These are phyloP conservation scores for Rhazya stricta DNA, from an alignment of 257 asterid species.

Conservation along the genomic window DNA sequence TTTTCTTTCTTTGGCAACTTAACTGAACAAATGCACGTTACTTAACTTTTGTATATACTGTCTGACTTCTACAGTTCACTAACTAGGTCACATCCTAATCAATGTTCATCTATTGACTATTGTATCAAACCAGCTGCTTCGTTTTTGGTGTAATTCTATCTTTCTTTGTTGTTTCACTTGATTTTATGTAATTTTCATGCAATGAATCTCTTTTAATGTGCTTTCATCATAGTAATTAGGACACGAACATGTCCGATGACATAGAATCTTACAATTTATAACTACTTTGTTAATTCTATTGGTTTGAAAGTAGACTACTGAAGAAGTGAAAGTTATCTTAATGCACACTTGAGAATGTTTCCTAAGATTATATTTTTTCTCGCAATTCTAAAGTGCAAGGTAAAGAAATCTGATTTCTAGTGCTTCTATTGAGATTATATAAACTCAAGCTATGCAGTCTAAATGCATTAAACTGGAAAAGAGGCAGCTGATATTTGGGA, in stretches of 20 bases:
- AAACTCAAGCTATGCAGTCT: too few species aligned
- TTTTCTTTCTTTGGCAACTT: constrained; percentile 20
- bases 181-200: constrained; percentile 4
- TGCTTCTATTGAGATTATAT: background rate
- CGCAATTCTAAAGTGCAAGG: background rate
- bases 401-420: background rate
- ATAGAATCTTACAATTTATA: too few species aligned
- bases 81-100: background rate
- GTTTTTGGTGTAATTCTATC: background rate
- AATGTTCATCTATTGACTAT: background rate
- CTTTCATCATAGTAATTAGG: background rate
- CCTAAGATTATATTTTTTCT: background rate
- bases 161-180: background rate
- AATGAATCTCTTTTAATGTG: background rate
- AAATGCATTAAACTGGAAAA: background rate
- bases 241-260: too few species aligned
- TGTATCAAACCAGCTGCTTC: background rate
- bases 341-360: background rate
- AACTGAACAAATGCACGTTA: constrained; percentile 25
- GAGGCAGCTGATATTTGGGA: background rate
- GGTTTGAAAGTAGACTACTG: background rate
- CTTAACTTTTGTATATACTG: constrained; percentile 6
- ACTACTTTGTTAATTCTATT: too few species aligned
- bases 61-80: constrained; percentile 11
- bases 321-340: too few species aligned